Percentiles rank a stretch among this genome's conserved stretches.
These are phyloP conservation scores for Ophiostoma triangulosporum DNA, from an alignment of 2,329 filamentous ascomycete genomes.

Conservation along the genomic window DNA sequence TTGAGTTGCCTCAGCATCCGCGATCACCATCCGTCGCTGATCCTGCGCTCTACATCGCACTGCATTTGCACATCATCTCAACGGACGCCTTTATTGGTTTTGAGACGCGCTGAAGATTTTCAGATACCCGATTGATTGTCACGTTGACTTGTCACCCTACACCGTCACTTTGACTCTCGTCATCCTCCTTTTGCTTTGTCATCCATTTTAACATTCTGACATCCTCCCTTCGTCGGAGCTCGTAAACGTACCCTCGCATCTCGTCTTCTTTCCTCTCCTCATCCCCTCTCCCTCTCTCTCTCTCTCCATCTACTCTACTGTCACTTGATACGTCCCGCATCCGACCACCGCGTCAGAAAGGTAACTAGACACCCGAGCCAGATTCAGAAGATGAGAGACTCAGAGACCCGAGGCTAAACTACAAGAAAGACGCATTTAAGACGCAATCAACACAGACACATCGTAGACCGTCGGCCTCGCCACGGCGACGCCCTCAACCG, in stretches of 20 bases:
- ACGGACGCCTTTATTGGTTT: conserved; percentile 53
- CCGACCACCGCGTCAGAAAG: background rate
- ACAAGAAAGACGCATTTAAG: too few relatives aligned
- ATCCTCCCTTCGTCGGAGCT: background rate
- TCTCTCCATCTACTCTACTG: background rate
- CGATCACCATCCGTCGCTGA: background rate
- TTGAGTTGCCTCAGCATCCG: background rate
- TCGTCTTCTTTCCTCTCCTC: background rate
- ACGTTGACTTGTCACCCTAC: background rate
- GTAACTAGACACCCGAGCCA: background rate
- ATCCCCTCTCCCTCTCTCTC: background rate
- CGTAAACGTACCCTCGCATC: background rate
- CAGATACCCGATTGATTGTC: background rate
- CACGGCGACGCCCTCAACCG: conserved; percentile 26
- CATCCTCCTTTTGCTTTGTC: background rate
- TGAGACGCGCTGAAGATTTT: conserved; percentile 22
- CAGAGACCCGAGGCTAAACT: background rate
- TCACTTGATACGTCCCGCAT: background rate
- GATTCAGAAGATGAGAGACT: background rate
- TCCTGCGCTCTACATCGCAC: background rate
- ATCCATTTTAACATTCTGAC: background rate
- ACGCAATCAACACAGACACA: background rate
- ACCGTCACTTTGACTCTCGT: background rate
- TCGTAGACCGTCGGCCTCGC: background rate
- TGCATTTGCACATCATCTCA: background rate